Conservation (phyloP, 2,329 filamentous ascomycete species). For the Colletotrichum neosansevieriae region DNA sequence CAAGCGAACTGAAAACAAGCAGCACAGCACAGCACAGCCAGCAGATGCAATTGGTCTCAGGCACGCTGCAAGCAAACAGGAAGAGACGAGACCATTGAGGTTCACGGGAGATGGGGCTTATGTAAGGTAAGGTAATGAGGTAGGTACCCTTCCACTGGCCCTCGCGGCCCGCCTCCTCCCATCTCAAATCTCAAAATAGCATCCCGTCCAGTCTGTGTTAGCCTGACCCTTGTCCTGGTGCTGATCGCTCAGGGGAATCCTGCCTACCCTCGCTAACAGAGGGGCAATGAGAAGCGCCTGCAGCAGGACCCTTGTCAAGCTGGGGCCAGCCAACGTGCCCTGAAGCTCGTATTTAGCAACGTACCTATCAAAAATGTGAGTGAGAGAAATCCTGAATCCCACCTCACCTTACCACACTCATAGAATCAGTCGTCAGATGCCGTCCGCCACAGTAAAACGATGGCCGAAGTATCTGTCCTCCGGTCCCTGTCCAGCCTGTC, state of each 20-base stretch:
- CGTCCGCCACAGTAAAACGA: not conserved
- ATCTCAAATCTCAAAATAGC: constrained; percentile 25
- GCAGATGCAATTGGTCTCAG: too few relatives aligned
- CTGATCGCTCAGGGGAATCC: constrained; percentile 21
- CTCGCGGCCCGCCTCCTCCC: not conserved
- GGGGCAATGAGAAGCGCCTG: constrained; percentile 24
- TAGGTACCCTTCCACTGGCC: too few relatives aligned
- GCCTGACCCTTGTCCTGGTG: constrained; percentile 24
- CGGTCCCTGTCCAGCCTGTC: not conserved
- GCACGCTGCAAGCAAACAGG: not conserved
- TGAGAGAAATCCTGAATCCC: constrained; percentile 1
- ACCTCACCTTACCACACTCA: not conserved
- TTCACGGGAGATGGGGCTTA: too few relatives aligned
- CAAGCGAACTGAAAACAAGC: too few relatives aligned
- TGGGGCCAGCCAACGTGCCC: constrained; percentile 4
- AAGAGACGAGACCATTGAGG: not conserved
- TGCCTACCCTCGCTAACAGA: constrained; percentile 25
- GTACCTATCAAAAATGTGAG: not conserved
- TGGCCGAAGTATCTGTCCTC: not conserved
- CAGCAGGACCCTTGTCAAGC: constrained; percentile 30
- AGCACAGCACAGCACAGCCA: too few relatives aligned
- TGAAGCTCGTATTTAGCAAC: constrained; percentile 18
- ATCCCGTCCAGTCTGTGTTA: constrained; percentile 5
- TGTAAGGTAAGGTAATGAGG: too few relatives aligned
- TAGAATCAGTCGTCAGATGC: not conserved